These are phyloP conservation scores for Pythium volutum DNA, from an alignment of 352 stramenopile genomes.

Conservation along the genomic window DNA sequence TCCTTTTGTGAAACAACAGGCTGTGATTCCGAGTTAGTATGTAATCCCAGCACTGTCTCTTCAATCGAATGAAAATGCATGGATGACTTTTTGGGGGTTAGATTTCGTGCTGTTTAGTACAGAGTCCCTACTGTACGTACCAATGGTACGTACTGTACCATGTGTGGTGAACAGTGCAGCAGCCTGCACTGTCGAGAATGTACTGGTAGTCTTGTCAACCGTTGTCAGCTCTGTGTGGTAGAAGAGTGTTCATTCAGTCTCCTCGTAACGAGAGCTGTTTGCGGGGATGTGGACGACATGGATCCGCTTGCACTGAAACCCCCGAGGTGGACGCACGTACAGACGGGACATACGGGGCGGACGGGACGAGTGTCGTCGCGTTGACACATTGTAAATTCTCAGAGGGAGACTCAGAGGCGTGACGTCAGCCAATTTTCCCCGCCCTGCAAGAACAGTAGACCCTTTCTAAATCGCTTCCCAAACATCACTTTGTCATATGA, in stretches of 20 bases:
- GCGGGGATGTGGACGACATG: neutral
- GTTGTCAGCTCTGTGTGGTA: too few relatives aligned
- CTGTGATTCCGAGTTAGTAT: neutral
- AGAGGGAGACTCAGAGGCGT: constrained; percentile 9
- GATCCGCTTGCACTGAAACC: neutral
- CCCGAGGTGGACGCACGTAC: neutral
- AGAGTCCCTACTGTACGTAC: neutral
- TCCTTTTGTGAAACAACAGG: neutral
- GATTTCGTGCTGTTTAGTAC: constrained; percentile 2
- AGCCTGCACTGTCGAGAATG: too few relatives aligned
- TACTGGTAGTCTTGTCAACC: too few relatives aligned
- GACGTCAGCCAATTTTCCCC: constrained; percentile 13
- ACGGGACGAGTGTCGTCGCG: constrained; percentile 9
- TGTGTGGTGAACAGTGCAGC: too few relatives aligned
- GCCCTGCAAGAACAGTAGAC: neutral
- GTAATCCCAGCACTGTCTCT: neutral
- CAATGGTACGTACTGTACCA: neutral
- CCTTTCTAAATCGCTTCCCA: constrained; percentile 3
- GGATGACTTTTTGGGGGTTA: neutral
- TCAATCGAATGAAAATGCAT: neutral
- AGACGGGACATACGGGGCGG: neutral
- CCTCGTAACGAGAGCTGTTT: neutral
- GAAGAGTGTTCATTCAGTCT: neutral
- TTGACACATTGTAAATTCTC: constrained; percentile 10
- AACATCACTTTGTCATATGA: too few relatives aligned